Evolutionary conservation across 202 grass and related monocot genomes (phyloP), one percentile per base, ranked within the genome.

Genomic region (Zizania palustris): DNA sequence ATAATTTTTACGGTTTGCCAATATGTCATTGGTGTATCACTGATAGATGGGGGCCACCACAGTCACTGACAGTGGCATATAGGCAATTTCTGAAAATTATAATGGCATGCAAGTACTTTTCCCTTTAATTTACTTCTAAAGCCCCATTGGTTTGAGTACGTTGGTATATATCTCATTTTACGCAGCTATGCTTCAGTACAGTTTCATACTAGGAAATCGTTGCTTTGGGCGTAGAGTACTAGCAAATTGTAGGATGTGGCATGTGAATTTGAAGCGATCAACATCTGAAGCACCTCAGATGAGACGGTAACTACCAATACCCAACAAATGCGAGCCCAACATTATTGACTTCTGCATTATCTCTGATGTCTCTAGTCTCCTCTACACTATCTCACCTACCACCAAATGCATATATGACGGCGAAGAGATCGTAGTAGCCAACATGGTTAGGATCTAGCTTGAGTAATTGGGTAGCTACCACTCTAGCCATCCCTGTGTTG

Each of bases 371-470:
- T 21, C 79, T 85, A 28, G 61, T 84, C n/a, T 82, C 57, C 49
- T 71, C 66, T 74, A 81, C 85, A 74, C 74, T 54, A 11, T 83
- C 75, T 88, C 91, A 93, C 6, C 81, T 88, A 19, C 71, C 63
- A 74, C 83, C 88, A 81, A 81, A 90, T 77, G 88, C 85, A 74
- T 93, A 90, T 46, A 90, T 90, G 65, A 78, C 83, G 46, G 78
- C 74, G 16, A 93, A 42, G 53, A 88, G 88, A 82, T 77, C 88
- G 60, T 88, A 88, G 79, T 93, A 85, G 35, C 88, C 91, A 85
- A 57, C 67, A 85, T 88, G 85, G 21, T 78, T 20, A 73, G 87
- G 53, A 36, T 85, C 65, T 22, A 88, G 33, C 15, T 72, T 51
- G 12, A 90, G 37, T 15, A 93, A 61, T 14, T 80, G 65, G 5